These are phyloP conservation scores for Carex kokanica DNA, from an alignment of 176 grass and related monocot genomes.

Conservation along the genomic window DNA sequence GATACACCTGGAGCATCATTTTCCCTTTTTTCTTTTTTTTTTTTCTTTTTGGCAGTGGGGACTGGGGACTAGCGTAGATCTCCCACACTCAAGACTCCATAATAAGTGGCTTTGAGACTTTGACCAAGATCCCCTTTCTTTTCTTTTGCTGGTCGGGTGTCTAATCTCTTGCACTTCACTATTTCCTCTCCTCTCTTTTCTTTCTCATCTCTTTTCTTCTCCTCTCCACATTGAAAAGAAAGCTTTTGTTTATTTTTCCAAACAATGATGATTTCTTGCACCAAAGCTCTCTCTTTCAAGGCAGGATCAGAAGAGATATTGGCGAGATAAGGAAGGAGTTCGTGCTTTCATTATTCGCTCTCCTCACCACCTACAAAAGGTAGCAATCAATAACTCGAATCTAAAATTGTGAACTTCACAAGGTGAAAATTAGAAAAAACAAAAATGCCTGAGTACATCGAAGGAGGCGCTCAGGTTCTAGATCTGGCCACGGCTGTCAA, in stretches of 20 bases:
- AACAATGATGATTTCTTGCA: slow-evolving; percentile 3
- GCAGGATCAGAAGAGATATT: not conserved
- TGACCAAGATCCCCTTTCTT: slow-evolving; percentile 27
- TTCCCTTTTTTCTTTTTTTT: not conserved
- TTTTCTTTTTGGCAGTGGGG: not conserved
- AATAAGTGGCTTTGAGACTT: slow-evolving; percentile 25
- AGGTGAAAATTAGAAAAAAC: not conserved
- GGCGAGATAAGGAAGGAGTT: not conserved
- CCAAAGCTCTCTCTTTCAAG: not conserved
- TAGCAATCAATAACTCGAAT: not conserved
- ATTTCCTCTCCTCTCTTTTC: not conserved
- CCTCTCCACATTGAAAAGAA: not conserved
- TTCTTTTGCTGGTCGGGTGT: not conserved
- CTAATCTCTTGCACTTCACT: not conserved
- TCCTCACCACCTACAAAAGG: not conserved
- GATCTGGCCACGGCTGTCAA: slow-evolving; percentile 95
- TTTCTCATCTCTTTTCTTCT: not conserved
- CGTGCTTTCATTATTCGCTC: slow-evolving; percentile 10
- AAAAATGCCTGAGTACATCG: slow-evolving; percentile 87
- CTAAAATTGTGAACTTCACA: not conserved
- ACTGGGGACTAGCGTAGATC: slow-evolving; percentile 1
- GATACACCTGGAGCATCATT: not conserved
- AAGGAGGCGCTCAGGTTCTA: slow-evolving; percentile 80
- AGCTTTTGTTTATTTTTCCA: not conserved
- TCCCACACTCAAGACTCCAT: slow-evolving; percentile 15